These are phyloP conservation scores for Sarcomyxa edulis DNA, from an alignment of 768 basidiomycete genomes.

Conservation along the genomic window DNA sequence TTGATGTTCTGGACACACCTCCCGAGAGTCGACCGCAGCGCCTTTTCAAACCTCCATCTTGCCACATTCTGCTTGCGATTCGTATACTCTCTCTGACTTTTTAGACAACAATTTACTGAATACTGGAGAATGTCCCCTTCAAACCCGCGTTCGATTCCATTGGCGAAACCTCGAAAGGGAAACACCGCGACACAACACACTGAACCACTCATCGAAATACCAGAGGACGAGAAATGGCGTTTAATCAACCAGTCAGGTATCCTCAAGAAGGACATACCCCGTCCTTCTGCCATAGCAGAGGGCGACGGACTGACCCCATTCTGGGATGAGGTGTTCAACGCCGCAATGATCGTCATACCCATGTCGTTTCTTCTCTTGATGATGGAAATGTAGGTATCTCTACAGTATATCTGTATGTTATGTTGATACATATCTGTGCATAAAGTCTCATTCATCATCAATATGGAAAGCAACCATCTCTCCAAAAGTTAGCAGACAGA, in stretches of 20 bases:
- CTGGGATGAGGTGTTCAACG: constrained; percentile 66
- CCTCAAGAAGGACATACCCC: constrained; percentile 31
- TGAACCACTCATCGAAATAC: constrained; percentile 39
- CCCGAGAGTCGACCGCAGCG: too few species aligned
- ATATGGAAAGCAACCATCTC: constrained; percentile 57
- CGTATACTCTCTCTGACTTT: too few species aligned
- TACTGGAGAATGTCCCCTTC: neutral
- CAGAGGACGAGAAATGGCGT: constrained; percentile 77
- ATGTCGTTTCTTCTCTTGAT: constrained; percentile 69
- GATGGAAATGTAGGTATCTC: constrained; percentile 74
- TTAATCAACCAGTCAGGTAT: constrained; percentile 64
- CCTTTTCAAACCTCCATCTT: too few species aligned
- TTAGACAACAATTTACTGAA: too few species aligned
- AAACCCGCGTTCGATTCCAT: neutral
- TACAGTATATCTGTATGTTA: too few species aligned
- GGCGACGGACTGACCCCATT: constrained; percentile 41
- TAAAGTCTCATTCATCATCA: constrained; percentile 72
- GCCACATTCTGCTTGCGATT: too few species aligned
- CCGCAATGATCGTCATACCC: constrained; percentile 62
- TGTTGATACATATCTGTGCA: too few species aligned
- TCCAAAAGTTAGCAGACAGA: constrained; percentile 45
- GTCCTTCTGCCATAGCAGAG: constrained; percentile 1
- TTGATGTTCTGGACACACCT: too few species aligned
- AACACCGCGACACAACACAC: constrained; percentile 2
- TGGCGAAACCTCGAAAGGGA: constrained; percentile 6